phyloP scores from a whole-genome alignment of 495 filamentous ascomycete genomes.

The Lasiosphaeria miniovina region DNA sequence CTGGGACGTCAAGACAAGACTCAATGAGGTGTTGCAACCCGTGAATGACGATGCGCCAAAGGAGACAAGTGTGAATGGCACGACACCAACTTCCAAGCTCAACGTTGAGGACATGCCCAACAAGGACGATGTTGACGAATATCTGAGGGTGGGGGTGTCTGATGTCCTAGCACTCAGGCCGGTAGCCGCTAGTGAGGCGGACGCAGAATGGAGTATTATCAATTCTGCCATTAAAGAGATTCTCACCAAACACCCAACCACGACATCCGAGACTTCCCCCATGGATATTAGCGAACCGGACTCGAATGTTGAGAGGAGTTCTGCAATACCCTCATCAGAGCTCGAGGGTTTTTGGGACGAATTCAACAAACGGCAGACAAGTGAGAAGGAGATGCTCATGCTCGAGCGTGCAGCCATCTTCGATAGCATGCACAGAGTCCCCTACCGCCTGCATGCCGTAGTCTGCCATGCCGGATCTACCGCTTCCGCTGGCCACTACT shows the following conservation, averaged over 20 bases:
- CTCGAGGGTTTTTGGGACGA: slow-evolving; percentile 7
- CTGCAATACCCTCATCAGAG: background rate
- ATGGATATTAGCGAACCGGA: background rate
- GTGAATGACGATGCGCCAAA: slow-evolving; percentile 21
- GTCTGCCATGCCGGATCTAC: slow-evolving; percentile 77
- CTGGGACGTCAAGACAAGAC: slow-evolving; percentile 70
- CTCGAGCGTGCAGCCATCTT: slow-evolving; percentile 59
- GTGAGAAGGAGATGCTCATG: slow-evolving; percentile 12
- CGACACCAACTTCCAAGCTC: background rate
- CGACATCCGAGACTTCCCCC: background rate
- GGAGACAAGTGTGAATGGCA: slow-evolving; percentile 5
- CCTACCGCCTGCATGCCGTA: slow-evolving; percentile 85
- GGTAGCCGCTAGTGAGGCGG: background rate
- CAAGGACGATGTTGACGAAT: slow-evolving; percentile 19
- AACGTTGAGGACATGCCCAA: background rate
- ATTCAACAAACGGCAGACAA: background rate
- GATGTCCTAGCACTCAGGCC: background rate
- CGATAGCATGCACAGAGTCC: slow-evolving; percentile 51
- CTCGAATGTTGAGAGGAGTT: background rate
- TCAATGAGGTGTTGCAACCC: slow-evolving; percentile 50
- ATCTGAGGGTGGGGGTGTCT: slow-evolving; percentile 7
- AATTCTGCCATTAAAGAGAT: background rate
- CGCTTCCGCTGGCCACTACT: slow-evolving; percentile 78
- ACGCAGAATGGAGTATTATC: background rate
- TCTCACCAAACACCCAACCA: background rate